phyloP scores from a whole-genome alignment of 1,284 basidiomycete genomes.

The Athelia sp. region DNA sequence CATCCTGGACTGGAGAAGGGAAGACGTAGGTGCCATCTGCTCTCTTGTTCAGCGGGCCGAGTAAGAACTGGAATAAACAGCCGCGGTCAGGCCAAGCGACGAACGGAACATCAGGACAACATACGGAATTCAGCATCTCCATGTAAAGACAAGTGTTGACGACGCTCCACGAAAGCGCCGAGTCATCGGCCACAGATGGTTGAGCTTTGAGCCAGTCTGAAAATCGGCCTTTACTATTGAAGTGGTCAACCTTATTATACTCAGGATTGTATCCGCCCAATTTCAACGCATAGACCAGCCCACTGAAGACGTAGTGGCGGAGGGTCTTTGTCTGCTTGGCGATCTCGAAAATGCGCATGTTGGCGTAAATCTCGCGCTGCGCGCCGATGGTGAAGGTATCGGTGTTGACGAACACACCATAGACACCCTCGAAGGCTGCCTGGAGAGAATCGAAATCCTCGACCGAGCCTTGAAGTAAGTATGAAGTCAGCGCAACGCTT shows the following conservation, averaged over 20 bases:
- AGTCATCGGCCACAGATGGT: constrained; percentile 29
- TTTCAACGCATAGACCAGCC: constrained; percentile 39
- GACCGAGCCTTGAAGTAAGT: constrained; percentile 22
- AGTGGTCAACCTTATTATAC: constrained; percentile 32
- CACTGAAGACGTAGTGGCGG: constrained; percentile 44
- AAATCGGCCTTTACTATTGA: constrained; percentile 40
- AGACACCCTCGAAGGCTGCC: constrained; percentile 33
- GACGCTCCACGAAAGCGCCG: constrained; percentile 30
- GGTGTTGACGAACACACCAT: constrained; percentile 41
- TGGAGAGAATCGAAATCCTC: constrained; percentile 28
- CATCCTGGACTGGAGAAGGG: constrained; percentile 31
- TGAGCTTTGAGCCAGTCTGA: constrained; percentile 38
- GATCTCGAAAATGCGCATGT: constrained; percentile 42
- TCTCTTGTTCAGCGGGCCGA: constrained; percentile 27
- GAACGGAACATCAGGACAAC: neutral
- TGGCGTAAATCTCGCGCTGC: constrained; percentile 35
- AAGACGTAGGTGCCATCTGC: constrained; percentile 41
- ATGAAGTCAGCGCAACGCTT: neutral
- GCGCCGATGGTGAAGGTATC: constrained; percentile 43
- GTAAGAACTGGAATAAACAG: constrained; percentile 19
- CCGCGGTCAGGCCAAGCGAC: neutral
- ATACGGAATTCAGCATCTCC: constrained; percentile 1
- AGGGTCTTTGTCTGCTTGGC: constrained; percentile 34
- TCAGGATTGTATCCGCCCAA: constrained; percentile 30
- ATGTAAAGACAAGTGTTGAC: neutral